Conservation (phyloP, 1,139 yeast species). For the Blastobotrys capitulatus region DNA sequence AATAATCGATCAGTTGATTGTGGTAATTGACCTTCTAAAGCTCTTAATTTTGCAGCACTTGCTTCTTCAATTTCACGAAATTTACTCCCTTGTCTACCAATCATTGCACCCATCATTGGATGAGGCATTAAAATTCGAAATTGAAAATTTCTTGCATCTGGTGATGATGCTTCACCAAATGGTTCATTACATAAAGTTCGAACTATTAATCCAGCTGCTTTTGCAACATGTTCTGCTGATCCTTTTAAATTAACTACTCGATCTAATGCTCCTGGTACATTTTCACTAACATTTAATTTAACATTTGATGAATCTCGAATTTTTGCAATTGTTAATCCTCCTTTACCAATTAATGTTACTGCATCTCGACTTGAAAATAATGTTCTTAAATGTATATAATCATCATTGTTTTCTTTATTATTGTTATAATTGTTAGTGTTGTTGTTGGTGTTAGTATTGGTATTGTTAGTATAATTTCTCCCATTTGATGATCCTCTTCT, state of each 20-base stretch:
- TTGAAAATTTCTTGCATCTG: conserved; percentile 50
- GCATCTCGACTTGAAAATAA: conserved; percentile 76
- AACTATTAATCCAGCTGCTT: conserved; percentile 71
- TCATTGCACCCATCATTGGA: conserved; percentile 73
- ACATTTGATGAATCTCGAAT: conserved; percentile 63
- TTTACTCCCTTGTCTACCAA: conserved; percentile 72
- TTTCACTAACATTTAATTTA: conserved; percentile 71
- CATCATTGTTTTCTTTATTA: background rate
- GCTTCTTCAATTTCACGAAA: conserved; percentile 79
- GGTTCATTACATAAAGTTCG: conserved; percentile 66
- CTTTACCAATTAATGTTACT: conserved; percentile 67
- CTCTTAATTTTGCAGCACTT: conserved; percentile 74
- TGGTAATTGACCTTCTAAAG: conserved; percentile 72
- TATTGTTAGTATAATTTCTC: background rate
- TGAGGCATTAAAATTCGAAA: conserved; percentile 71
- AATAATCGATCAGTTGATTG: conserved; percentile 75
- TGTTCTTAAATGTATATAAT: conserved; percentile 61
- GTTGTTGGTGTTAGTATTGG: background rate
- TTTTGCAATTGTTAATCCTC: conserved; percentile 65
- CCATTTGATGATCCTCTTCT: too few relatives aligned
- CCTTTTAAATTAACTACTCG: conserved; percentile 76
- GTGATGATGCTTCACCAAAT: conserved; percentile 55
- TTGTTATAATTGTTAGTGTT: background rate
- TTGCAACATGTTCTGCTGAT: conserved; percentile 72
- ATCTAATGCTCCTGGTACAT: conserved; percentile 66